Percentiles rank a stretch among this genome's conserved stretches.
phyloP scores from a whole-genome alignment of 495 filamentous ascomycete genomes.

The Massariosphaeria phaeospora region DNA sequence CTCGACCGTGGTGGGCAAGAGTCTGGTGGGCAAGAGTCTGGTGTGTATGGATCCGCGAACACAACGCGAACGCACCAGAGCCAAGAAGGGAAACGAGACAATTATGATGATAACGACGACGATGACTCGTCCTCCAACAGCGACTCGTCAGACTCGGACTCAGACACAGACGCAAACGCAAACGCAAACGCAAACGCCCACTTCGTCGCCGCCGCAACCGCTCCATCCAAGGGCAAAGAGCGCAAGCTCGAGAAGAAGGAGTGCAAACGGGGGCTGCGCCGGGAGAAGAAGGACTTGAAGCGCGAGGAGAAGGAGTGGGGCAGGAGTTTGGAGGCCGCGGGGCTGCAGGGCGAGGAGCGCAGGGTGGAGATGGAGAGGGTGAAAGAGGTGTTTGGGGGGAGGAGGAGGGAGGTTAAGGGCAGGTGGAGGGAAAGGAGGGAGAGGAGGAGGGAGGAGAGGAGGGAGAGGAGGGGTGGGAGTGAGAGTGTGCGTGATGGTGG shows the following conservation, averaged over 20 bases:
- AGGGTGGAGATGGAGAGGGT: conserved; percentile 1
- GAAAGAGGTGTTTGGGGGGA: not conserved
- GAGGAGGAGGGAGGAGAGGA: not conserved
- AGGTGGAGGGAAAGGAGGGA: conserved; percentile 5
- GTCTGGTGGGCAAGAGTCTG: conserved; percentile 9
- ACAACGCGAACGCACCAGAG: not conserved
- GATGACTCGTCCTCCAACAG: conserved; percentile 1
- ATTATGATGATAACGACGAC: conserved; percentile 7
- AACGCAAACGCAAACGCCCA: conserved; percentile 5
- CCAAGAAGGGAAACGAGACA: not conserved
- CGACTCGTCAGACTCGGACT: conserved; percentile 13
- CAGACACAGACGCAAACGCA: conserved; percentile 8
- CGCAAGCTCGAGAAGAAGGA: conserved; percentile 24
- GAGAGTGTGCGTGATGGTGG: not conserved
- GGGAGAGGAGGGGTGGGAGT: not conserved
- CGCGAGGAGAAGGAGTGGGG: conserved; percentile 1
- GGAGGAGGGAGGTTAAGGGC: conserved; percentile 1
- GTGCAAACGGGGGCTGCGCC: conserved; percentile 7
- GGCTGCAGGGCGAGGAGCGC: not conserved
- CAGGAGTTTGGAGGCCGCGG: not conserved
- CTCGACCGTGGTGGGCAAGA: not conserved
- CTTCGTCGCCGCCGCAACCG: not conserved
- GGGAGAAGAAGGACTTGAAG: conserved; percentile 3
- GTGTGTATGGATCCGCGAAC: not conserved
- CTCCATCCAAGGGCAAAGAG: conserved; percentile 23